Conservation (phyloP, 2,329 filamentous ascomycete genomes). For the Botrytis deweyae region DNA sequence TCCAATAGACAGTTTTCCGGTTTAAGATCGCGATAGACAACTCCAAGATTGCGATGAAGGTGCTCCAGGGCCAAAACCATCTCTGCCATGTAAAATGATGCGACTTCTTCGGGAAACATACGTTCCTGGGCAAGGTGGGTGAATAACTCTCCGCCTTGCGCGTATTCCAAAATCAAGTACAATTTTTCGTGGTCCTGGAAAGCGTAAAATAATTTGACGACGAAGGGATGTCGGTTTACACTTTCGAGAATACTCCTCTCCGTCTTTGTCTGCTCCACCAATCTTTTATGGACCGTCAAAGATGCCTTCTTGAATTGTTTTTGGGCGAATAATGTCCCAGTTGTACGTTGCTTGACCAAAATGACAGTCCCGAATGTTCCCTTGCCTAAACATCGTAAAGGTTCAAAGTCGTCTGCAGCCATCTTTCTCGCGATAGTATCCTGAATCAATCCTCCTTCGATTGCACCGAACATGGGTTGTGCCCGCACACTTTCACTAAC, state of each 20-base stretch:
- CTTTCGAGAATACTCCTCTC: constrained; percentile 93
- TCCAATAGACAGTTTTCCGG: constrained; percentile 97
- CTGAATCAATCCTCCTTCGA: constrained; percentile 56
- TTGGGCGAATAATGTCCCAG: constrained; percentile 89
- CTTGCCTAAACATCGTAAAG: constrained; percentile 89
- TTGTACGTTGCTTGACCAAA: constrained; percentile 84
- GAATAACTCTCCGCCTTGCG: constrained; percentile 94
- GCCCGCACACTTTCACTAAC: constrained; percentile 62
- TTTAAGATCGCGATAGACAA: constrained; percentile 96
- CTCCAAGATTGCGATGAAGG: constrained; percentile 85
- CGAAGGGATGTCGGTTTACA: constrained; percentile 94
- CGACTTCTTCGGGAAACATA: constrained; percentile 88
- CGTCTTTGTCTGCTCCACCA: constrained; percentile 96
- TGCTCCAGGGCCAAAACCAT: constrained; percentile 94
- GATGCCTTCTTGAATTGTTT: constrained; percentile 99
- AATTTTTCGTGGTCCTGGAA: constrained; percentile 98
- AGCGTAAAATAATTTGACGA: constrained; percentile 96
- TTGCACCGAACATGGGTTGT: constrained; percentile 42
- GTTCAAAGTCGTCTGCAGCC: constrained; percentile 86
- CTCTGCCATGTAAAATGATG: constrained; percentile 98
- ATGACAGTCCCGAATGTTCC: constrained; percentile 94
- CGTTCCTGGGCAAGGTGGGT: constrained; percentile 90
- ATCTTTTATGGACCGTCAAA: constrained; percentile 89
- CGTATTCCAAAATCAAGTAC: constrained; percentile 96
- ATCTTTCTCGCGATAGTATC: constrained; percentile 67